Evolutionary conservation across 75 land plant species (phyloP), one percentile per base, ranked within the genome.

Genomic region (Cupressus sempervirens): DNA sequence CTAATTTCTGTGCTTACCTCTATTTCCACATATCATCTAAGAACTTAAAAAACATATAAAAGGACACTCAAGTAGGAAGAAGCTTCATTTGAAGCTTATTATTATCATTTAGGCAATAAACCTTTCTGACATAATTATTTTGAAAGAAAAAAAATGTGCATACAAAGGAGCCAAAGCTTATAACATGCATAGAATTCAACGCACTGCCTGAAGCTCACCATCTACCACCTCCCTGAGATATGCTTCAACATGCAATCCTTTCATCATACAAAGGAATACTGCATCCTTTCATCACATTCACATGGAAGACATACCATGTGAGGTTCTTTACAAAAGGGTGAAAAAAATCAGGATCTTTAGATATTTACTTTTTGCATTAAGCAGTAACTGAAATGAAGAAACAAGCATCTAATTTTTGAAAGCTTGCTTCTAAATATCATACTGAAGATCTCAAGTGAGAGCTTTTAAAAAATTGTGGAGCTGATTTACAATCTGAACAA

Each of bases 381-480:
- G 12, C 29, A 43, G 80, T 29, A 23, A 23, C 2, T 77, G 32
- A 72, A 72, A 32, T 72, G 74, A 72, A 72, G 74, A 77, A 40
- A 43, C 48, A 77, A 77, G 45, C 80, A 77, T 77, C 80, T 77
- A 43, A 9, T 38, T 77, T 77, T 43, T 26, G 3, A 43, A 77
- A 15, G 80, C 80, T 77, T 77, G 80, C 29, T 77, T 43, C n/a
- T 40, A 43, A 77, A 77, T 23, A 40, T 41, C n/a, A 40, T 70
- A 32, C 23, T 77, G 3, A 18, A 43, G 40, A 77, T 77, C 48
- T 77, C 48, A 8, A 29, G 80, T 43, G 48, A 41, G 43, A 20
- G 30, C 50, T 77, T 26, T 26, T 77, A 29, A 77, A 41, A 29
- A 77, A 43, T 43, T 20, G 9, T 41, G 40, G 45, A 77, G 23